These are phyloP conservation scores for Aureobasidium sp. DNA, from an alignment of 2,329 filamentous ascomycete genomes.

Conservation along the genomic window DNA sequence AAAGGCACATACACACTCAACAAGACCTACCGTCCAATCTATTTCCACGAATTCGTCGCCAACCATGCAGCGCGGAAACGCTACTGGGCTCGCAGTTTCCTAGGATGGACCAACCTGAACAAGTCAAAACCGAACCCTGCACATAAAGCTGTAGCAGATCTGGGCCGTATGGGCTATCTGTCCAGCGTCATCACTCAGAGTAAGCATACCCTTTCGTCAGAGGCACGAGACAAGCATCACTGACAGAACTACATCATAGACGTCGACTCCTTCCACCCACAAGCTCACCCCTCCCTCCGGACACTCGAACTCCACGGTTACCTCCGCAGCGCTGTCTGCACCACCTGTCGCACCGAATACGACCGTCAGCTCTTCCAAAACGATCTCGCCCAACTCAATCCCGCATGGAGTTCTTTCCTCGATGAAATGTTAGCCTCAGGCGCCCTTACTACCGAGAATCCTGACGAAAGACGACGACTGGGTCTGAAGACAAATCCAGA, in stretches of 20 bases:
- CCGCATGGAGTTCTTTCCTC: slow-evolving; percentile 74
- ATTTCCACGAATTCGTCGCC: slow-evolving; percentile 79
- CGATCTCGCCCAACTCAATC: slow-evolving; percentile 71
- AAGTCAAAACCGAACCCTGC: slow-evolving; percentile 71
- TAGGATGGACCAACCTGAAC: slow-evolving; percentile 80
- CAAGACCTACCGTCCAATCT: slow-evolving; percentile 83
- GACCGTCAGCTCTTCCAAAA: slow-evolving; percentile 68
- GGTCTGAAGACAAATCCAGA: slow-evolving; percentile 86
- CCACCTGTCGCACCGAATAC: slow-evolving; percentile 66
- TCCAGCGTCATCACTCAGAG: slow-evolving; percentile 80
- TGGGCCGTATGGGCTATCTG: slow-evolving; percentile 66
- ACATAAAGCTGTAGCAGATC: slow-evolving; percentile 67
- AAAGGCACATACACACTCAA: slow-evolving; percentile 92
- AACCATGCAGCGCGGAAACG: slow-evolving; percentile 80
- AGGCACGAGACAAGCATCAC: not conserved
- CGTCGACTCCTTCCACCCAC: slow-evolving; percentile 86
- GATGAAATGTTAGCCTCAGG: slow-evolving; percentile 63
- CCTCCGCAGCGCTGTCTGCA: slow-evolving; percentile 72
- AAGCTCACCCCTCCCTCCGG: slow-evolving; percentile 64
- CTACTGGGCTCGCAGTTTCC: slow-evolving; percentile 92
- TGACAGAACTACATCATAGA: slow-evolving; percentile 35
- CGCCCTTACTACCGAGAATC: slow-evolving; percentile 71
- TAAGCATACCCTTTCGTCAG: slow-evolving; percentile 18
- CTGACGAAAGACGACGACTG: slow-evolving; percentile 56
- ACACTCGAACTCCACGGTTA: slow-evolving; percentile 90